A percentile compares a stretch with the other conserved stretches of the same genome.
Evolutionary conservation across 2,329 filamentous ascomycete genomes (phyloP).

Genomic region (Aspergillus awamori): DNA sequence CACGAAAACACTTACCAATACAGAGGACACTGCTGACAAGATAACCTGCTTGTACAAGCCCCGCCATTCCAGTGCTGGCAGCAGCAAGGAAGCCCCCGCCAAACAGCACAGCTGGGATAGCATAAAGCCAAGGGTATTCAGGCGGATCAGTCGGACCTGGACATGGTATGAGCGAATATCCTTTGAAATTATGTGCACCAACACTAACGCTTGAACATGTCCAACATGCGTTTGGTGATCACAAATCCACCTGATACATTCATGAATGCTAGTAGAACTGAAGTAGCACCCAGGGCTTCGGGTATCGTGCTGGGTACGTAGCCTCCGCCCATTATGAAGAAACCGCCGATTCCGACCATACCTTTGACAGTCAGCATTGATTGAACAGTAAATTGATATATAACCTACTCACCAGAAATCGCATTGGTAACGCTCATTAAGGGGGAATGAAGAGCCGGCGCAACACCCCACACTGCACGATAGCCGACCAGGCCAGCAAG

Average conservation of each 20-base stretch:
- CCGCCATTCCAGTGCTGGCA: slow-evolving; percentile 77
- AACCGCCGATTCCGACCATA: slow-evolving; percentile 85
- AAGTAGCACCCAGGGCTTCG: slow-evolving; percentile 74
- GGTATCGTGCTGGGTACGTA: slow-evolving; percentile 76
- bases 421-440: slow-evolving; percentile 94
- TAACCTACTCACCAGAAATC: slow-evolving; percentile 66
- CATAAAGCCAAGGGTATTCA: slow-evolving; percentile 87
- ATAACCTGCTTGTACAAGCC: slow-evolving; percentile 84
- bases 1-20: slow-evolving; percentile 57
- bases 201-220: slow-evolving; percentile 76
- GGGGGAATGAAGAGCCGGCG: slow-evolving; percentile 80
- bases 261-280: slow-evolving; percentile 82
- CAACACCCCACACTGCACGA: slow-evolving; percentile 83
- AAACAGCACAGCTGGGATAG: slow-evolving; percentile 74
- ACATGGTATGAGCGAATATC: slow-evolving; percentile 33
- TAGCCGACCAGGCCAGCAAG: slow-evolving; percentile 86
- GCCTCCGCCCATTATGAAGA: slow-evolving; percentile 87
- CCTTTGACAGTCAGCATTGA: slow-evolving; percentile 42
- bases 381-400: neutral
- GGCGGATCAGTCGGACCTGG: slow-evolving; percentile 76
- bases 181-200: neutral
- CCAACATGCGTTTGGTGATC: slow-evolving; percentile 89
- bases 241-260: slow-evolving; percentile 89
- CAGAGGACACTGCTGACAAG: slow-evolving; percentile 82
- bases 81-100: slow-evolving; percentile 80